A percentile compares a stretch with the other conserved stretches of the same genome.
These are phyloP conservation scores for Canavalia ensiformis DNA, from an alignment of 306 rosid genomes.

Conservation along the genomic window DNA sequence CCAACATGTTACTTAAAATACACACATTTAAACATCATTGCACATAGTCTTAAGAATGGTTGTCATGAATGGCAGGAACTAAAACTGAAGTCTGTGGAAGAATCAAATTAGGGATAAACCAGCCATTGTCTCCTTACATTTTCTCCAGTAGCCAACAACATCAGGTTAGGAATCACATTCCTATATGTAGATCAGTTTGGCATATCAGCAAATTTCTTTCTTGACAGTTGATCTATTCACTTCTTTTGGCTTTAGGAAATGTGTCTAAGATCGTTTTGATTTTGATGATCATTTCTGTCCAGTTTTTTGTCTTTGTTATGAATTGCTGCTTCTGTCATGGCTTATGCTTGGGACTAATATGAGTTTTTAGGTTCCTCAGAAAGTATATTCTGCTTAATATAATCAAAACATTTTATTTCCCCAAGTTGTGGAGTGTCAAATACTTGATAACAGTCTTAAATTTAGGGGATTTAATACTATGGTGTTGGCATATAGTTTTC, in stretches of 20 bases:
- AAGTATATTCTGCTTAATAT: background rate
- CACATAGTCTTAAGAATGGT: slow-evolving; percentile 31
- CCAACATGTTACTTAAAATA: slow-evolving; percentile 28
- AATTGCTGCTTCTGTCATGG: background rate
- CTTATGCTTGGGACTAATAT: background rate
- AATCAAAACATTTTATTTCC: background rate
- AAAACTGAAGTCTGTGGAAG: slow-evolving; percentile 34
- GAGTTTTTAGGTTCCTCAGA: background rate
- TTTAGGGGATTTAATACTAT: background rate
- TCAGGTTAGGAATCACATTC: slow-evolving; percentile 39
- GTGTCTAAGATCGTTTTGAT: slow-evolving; percentile 5
- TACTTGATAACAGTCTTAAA: background rate
- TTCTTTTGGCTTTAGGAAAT: slow-evolving; percentile 24
- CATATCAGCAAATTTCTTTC: slow-evolving; percentile 16
- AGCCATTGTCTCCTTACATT: slow-evolving; percentile 41
- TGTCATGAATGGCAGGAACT: slow-evolving; percentile 34
- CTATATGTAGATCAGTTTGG: slow-evolving; percentile 18
- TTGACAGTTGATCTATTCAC: background rate
- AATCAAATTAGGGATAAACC: slow-evolving; percentile 36
- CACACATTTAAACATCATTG: slow-evolving; percentile 15
- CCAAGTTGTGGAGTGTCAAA: background rate
- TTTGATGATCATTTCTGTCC: background rate
- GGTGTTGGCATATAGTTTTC: background rate
- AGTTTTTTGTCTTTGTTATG: background rate
- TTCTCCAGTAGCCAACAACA: slow-evolving; percentile 30